Base-by-base conservation (phyloP, 2,329 filamentous ascomycete species). In the Aspergillus sp. region DNA sequence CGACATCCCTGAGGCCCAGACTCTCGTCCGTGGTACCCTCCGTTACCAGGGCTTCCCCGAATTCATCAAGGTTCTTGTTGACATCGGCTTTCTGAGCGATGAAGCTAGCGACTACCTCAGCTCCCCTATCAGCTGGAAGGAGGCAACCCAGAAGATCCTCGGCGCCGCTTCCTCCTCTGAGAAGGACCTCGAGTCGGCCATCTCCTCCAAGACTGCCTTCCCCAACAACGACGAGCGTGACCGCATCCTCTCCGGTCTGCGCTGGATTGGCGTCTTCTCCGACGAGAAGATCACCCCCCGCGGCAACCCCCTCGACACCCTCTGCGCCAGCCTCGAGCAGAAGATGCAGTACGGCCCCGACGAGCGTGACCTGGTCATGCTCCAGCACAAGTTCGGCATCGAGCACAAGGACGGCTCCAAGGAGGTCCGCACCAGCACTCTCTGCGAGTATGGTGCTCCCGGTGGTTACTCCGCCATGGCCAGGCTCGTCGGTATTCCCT, bases 1-100 rank as follows among this genome's bases (percentile, higher is more conserved):
- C 84, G 79, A 86, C 76, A 97, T 97, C 70, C 92, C 93, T 52
- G 93, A 98, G 80, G 91, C 91, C 14, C 78, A 96, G 77, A 96
- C 90, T 52, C 86, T 97, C 68, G 82, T 96, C 73, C 85, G 91
- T 31, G 59, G 59, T 9, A 62, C 59, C 37, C 57, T 62, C 37
- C 54, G 59, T 17, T 62, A 62, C 54, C 54, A 57, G 54, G 59
- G 59, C 35, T 62, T 62, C 54, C 92, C 93, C 3, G 86, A 96
- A 74, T 93, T 97, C 77, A 85, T 97, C 79, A 89, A 89, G 73
- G 85, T 88, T 24, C 86, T 98, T 11, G 91, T 96, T 60, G 90
- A 97, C 73, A 90, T 93, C 60, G 92, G 91, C 64, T 96, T 97
- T 85, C 84, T 98, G 48, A 85, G 82, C 55, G 91, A 96, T 58